Evolutionary conservation across 331 rosid species (phyloP).

Genomic region (Stylosanthes scabra): DNA sequence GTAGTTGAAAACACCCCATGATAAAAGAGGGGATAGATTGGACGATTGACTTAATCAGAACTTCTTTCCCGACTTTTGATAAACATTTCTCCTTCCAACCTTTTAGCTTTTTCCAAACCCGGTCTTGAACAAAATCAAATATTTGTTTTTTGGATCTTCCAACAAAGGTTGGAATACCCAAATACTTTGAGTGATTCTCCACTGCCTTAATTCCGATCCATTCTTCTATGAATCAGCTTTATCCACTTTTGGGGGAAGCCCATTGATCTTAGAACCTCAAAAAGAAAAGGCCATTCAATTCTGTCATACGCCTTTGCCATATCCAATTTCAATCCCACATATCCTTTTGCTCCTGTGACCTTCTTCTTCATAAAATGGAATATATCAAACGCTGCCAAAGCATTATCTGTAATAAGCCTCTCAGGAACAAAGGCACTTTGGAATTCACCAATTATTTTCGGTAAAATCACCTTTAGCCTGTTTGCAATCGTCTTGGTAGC

Average conservation of each 20-base stretch:
- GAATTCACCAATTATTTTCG: neutral
- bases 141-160: too few species aligned
- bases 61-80: neutral
- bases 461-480: neutral
- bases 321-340: neutral
- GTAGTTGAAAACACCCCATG: neutral
- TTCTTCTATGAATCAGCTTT: too few species aligned
- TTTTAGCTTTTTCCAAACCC: too few species aligned
- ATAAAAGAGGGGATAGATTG: neutral
- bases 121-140: too few species aligned
- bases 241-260: neutral
- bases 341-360: neutral
- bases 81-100: neutral
- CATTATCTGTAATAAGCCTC: neutral
- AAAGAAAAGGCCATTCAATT: neutral
- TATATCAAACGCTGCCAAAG: neutral
- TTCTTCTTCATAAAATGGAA: neutral
- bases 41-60: neutral
- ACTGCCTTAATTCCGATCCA: too few species aligned
- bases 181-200: too few species aligned
- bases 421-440: neutral
- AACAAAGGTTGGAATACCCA: too few species aligned
- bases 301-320: neutral
- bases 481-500: neutral
- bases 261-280: neutral